Percentiles rank a stretch among this genome's conserved stretches.
Evolutionary conservation across 2,329 filamentous ascomycete genomes (phyloP).

Genomic region (Monosporascus sp.): DNA sequence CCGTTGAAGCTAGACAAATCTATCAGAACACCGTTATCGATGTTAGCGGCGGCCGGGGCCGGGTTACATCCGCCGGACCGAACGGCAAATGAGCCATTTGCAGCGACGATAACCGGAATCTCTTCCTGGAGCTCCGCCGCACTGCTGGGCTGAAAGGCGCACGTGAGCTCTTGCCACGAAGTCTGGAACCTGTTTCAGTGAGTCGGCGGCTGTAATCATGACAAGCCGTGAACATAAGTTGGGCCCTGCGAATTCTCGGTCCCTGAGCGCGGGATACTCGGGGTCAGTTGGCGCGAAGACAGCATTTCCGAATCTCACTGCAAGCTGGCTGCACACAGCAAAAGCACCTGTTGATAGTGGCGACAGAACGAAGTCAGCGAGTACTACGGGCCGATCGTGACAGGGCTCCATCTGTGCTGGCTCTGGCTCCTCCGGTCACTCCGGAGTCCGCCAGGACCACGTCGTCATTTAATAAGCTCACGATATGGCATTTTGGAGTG

Average conservation of each 20-base stretch:
- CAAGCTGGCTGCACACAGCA: not conserved
- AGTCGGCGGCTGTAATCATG: not conserved
- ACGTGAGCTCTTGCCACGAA: not conserved
- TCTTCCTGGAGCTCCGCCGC: not conserved
- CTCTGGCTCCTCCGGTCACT: not conserved
- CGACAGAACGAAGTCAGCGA: not conserved
- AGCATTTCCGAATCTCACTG: not conserved
- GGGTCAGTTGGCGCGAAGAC: not conserved
- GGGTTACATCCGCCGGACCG: slow-evolving; percentile 5
- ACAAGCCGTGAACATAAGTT: not conserved
- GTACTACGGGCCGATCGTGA: not conserved
- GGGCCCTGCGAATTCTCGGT: not conserved
- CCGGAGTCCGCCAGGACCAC: not conserved
- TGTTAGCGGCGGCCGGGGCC: slow-evolving; percentile 1
- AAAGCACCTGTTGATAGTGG: not conserved
- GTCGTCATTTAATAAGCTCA: not conserved
- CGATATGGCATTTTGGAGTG: not conserved
- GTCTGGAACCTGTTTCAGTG: not conserved
- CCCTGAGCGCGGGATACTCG: not conserved
- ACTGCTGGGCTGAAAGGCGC: not conserved
- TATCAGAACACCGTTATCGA: slow-evolving; percentile 6
- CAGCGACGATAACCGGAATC: not conserved
- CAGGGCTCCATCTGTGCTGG: not conserved
- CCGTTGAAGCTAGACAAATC: not conserved
- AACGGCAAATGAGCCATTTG: slow-evolving; percentile 1